Percentiles rank a stretch among this genome's conserved stretches.
These are phyloP conservation scores for Russula brevipes DNA, from an alignment of 768 basidiomycete genomes.

Conservation along the genomic window DNA sequence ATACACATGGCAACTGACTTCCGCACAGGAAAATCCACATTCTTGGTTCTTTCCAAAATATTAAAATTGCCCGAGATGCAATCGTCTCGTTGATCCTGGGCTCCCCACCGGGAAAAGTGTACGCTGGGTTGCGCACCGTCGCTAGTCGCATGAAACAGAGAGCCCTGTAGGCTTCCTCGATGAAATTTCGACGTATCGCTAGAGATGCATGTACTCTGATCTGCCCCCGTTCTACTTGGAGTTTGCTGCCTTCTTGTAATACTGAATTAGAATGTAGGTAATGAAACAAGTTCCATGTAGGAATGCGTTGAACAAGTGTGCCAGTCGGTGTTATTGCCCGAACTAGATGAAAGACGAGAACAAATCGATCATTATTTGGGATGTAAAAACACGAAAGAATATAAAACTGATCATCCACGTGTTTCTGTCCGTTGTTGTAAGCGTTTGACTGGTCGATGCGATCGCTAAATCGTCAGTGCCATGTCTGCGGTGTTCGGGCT, in stretches of 20 bases:
- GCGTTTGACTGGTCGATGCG: too few relatives aligned
- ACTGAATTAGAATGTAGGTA: neutral
- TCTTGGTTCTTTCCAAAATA: constrained; percentile 97
- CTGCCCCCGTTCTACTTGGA: neutral
- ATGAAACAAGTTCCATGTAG: neutral
- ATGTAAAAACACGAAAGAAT: too few relatives aligned
- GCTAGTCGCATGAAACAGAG: constrained; percentile 92
- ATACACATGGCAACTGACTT: constrained; percentile 8
- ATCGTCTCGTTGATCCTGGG: constrained; percentile 93
- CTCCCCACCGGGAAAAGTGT: constrained; percentile 91
- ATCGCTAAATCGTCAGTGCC: too few relatives aligned
- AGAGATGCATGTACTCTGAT: constrained; percentile 4
- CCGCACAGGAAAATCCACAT: constrained; percentile 90
- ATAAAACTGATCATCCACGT: too few relatives aligned
- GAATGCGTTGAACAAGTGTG: neutral
- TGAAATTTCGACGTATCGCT: constrained; percentile 2
- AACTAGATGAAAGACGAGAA: too few relatives aligned
- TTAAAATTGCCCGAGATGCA: constrained; percentile 95
- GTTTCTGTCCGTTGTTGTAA: too few relatives aligned
- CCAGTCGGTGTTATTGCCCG: neutral
- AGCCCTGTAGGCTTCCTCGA: constrained; percentile 47
- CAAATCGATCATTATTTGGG: too few relatives aligned
- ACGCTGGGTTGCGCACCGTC: constrained; percentile 86
- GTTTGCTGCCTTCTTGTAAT: neutral
- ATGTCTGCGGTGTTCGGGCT: neutral